These are phyloP conservation scores for Biscutella auriculata DNA, from an alignment of 441 rosid species.

Conservation along the genomic window DNA sequence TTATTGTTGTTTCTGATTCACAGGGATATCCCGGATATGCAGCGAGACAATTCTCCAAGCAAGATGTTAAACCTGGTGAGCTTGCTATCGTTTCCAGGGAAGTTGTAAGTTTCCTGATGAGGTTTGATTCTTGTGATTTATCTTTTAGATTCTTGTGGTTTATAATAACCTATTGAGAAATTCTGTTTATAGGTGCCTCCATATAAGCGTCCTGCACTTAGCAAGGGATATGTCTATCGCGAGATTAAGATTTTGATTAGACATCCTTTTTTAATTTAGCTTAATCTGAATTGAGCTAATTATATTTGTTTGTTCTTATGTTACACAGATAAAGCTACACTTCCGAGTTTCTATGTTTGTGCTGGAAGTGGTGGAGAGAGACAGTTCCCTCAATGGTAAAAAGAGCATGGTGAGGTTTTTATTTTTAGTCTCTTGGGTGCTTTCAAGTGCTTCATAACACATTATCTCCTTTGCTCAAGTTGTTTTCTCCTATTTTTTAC, in stretches of 20 bases:
- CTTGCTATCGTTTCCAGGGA: slow-evolving; percentile 81
- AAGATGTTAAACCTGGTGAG: slow-evolving; percentile 68
- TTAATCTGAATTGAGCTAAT: no score
- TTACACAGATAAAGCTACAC: slow-evolving; percentile 28
- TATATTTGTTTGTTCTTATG: slow-evolving; percentile 1
- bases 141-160: no score
- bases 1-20: background rate
- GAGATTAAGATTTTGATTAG: slow-evolving; percentile 28
- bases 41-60: slow-evolving; percentile 72
- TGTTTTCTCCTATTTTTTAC: background rate
- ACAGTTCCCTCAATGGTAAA: slow-evolving; percentile 75
- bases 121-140: background rate
- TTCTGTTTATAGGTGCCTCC: slow-evolving; percentile 52
- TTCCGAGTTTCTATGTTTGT: slow-evolving; percentile 51
- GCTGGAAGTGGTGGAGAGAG: slow-evolving; percentile 85
- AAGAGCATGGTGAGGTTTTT: slow-evolving; percentile 28
- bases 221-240: slow-evolving; percentile 84
- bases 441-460: background rate
- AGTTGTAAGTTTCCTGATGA: slow-evolving; percentile 30
- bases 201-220: slow-evolving; percentile 91
- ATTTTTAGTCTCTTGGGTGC: background rate
- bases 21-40: slow-evolving; percentile 84
- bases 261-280: no score
- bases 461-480: background rate
- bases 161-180: no score